These are phyloP conservation scores for Pythium grandisporangium DNA, from an alignment of 352 stramenopile genomes.

Conservation along the genomic window DNA sequence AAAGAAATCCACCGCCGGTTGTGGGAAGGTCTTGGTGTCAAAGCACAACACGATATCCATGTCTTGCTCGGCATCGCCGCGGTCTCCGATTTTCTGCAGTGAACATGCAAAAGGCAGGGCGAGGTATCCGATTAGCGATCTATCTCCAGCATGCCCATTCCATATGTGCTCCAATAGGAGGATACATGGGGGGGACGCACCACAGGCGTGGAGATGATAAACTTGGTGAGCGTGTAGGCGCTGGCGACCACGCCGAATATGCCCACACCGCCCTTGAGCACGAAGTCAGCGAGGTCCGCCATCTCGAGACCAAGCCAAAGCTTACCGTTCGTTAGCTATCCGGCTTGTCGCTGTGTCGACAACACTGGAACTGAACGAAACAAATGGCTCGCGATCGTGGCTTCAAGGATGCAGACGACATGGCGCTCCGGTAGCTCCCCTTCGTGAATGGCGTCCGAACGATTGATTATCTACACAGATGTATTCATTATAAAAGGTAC, in stretches of 20 bases:
- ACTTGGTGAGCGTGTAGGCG: conserved; percentile 72
- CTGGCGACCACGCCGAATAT: conserved; percentile 66
- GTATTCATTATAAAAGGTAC: no score
- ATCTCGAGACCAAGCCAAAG: conserved; percentile 13
- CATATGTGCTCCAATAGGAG: neutral
- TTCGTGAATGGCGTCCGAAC: no score
- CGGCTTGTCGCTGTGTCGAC: no score
- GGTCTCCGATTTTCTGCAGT: conserved; percentile 44
- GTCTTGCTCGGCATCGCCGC: conserved; percentile 38
- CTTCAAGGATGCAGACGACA: no score
- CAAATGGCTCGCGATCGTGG: no score
- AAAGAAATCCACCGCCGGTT: conserved; percentile 50
- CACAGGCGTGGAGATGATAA: conserved; percentile 65
- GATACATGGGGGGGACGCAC: conserved; percentile 16
- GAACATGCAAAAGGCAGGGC: neutral
- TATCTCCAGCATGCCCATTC: no score
- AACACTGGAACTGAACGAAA: no score
- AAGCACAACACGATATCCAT: conserved; percentile 73
- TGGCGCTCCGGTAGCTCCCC: no score
- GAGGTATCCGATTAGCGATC: no score
- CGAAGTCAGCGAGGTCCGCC: conserved; percentile 38
- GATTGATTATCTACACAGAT: no score
- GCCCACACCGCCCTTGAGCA: conserved; percentile 64
- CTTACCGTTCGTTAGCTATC: no score
- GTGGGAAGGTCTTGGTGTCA: conserved; percentile 42